Conservation (phyloP, 2,329 filamentous ascomycete genomes). For the Lasiodiplodia theobromae region DNA sequence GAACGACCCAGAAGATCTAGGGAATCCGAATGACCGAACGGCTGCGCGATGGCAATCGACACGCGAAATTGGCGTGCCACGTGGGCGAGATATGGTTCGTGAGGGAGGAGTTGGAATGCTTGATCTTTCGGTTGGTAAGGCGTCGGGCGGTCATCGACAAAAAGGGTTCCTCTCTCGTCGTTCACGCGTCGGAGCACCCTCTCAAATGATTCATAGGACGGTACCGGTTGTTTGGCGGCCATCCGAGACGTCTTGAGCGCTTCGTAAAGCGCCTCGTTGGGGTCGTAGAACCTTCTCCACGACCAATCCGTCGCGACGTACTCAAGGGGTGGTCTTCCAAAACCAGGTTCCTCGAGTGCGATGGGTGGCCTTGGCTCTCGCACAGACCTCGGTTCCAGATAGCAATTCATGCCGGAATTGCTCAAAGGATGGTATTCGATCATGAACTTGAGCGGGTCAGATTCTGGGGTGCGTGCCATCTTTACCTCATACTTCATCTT, state of each 20-base stretch:
- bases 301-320: background rate
- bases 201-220: too few relatives aligned
- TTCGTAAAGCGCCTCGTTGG: background rate
- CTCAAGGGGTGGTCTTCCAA: background rate
- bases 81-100: too few relatives aligned
- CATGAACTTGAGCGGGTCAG: background rate
- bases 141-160: too few relatives aligned
- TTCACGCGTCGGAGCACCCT: too few relatives aligned
- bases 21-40: too few relatives aligned
- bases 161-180: too few relatives aligned
- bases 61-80: too few relatives aligned
- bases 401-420: background rate
- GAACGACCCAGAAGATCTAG: too few relatives aligned
- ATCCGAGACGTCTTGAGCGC: background rate
- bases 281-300: background rate
- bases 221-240: too few relatives aligned
- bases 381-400: background rate
- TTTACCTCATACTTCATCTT: background rate
- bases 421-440: background rate
- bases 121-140: too few relatives aligned
- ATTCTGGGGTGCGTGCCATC: background rate
- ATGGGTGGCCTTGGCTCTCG: background rate
- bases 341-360: background rate
- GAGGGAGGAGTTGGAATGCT: too few relatives aligned
- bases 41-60: too few relatives aligned